Evolutionary conservation across 2,329 filamentous ascomycete genomes (phyloP).

Genomic region (Curvularia eragrostidis): DNA sequence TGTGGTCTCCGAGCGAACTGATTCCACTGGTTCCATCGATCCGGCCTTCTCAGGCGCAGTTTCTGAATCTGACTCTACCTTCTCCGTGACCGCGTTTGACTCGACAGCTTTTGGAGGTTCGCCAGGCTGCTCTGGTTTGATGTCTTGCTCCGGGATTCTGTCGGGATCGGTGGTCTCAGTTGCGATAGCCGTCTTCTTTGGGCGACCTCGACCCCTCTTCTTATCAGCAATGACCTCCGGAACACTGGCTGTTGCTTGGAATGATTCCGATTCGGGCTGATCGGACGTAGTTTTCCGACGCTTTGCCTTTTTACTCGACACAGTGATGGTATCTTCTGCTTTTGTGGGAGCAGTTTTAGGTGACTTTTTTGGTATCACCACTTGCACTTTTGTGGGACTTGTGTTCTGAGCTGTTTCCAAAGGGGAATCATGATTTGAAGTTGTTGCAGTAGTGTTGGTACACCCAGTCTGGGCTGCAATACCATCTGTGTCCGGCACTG

Average conservation of each 20-base stretch:
- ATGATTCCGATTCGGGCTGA: conserved; percentile 15
- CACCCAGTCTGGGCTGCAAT: neutral
- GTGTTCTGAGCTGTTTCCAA: neutral
- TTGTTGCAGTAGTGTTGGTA: neutral
- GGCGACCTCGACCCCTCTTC: conserved; percentile 44
- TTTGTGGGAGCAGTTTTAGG: conserved; percentile 9
- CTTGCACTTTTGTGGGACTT: conserved; percentile 32
- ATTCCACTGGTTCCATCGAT: neutral
- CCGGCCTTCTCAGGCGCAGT: neutral
- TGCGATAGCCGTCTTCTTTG: conserved; percentile 31
- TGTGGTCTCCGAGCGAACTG: neutral
- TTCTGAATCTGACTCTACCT: neutral
- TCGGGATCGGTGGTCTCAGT: conserved; percentile 5
- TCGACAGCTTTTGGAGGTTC: conserved; percentile 11
- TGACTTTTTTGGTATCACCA: conserved; percentile 31
- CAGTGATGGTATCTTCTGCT: neutral
- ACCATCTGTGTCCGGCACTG: neutral
- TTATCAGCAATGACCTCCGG: conserved; percentile 23
- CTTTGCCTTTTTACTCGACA: conserved; percentile 26
- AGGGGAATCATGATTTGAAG: neutral
- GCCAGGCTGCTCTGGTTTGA: neutral
- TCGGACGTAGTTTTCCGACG: conserved; percentile 33
- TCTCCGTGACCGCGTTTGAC: neutral
- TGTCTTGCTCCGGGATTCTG: conserved; percentile 9
- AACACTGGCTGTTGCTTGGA: neutral